A percentile compares a stretch with the other conserved stretches of the same genome.
Conservation (phyloP, 768 basidiomycete genomes). For the Rhodotorula kratochvilovae region DNA sequence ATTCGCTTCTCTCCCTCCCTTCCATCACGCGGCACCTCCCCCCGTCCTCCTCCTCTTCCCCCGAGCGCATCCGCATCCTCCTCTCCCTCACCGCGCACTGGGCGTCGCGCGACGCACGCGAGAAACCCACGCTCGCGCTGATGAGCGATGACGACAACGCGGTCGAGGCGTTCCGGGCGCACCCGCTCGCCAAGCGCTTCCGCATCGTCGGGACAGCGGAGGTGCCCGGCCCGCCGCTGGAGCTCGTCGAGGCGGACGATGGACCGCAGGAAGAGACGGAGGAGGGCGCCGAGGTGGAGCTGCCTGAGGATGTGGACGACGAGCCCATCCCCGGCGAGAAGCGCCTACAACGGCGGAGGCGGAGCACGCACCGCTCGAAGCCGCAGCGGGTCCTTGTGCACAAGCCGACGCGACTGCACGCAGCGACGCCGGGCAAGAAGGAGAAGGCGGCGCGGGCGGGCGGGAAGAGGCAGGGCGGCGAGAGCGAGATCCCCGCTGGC, state of each 20-base stretch:
- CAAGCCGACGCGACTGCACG: not conserved
- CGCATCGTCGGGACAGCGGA: slow-evolving; percentile 15
- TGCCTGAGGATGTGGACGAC: not conserved
- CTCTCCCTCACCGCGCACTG: not conserved
- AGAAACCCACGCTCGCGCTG: slow-evolving; percentile 14
- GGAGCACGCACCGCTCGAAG: no score
- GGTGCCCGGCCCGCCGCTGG: not conserved
- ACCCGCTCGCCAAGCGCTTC: slow-evolving; percentile 15
- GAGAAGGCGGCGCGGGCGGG: not conserved
- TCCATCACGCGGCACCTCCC: not conserved
- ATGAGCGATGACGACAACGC: slow-evolving; percentile 32
- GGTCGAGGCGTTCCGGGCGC: slow-evolving; percentile 9
- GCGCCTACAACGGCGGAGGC: no score
- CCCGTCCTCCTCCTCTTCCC: not conserved
- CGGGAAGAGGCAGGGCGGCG: not conserved
- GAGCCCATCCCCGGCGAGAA: not conserved
- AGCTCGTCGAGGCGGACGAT: not conserved
- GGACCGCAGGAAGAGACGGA: not conserved
- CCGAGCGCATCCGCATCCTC: not conserved
- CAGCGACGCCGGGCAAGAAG: not conserved
- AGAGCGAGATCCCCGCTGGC: not conserved
- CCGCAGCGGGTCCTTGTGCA: no score
- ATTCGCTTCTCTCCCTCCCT: slow-evolving; percentile 9
- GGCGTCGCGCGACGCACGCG: not conserved
- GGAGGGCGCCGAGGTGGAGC: no score